Base-by-base conservation (phyloP, 2,329 filamentous ascomycete species). In the Sordariomycetes sp. region DNA sequence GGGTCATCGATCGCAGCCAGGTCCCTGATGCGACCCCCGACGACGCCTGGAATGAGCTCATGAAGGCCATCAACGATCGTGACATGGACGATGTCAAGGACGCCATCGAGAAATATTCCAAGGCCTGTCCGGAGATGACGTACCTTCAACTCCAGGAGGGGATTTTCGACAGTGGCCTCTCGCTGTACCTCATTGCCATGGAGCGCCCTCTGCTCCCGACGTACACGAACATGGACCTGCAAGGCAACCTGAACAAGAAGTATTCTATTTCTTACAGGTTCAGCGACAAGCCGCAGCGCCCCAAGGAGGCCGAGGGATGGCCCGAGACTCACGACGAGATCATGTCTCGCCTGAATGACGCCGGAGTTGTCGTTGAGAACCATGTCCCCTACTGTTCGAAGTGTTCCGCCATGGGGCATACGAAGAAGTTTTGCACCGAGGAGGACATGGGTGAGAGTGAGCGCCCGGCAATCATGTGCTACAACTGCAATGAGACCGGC, bases 171-270 rank as follows among this genome's bases (percentile, higher is more conserved):
- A 72, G 81, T 50, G 67, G 73, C 0, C 75, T 87, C 60, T 70
- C 70, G 3, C 70, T 87, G 16, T 86, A 78, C 70, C 71, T 90
- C 57, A 86, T 89, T 62, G 82, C 82, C 6, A 69, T 81, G 6
- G 80, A 88, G 73, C 79, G 81, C 62, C 71, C 79, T 37, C 68
- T 76, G 6, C 69, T 87, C 34, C 67, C 76, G 0, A 66, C 71
- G 1, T 79, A 85, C 63, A 88, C 83, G 60, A 86, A 87, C 70
- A 87, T 89, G 81, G 85, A 89, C 62, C 72, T 89, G 1, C 85
- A 89, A 65, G 87, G 87, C 5, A 81, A 87, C 61, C 72, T 86
- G 22, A 79, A 79, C 59, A 84, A 83, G 69, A 84, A 83, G 66
- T 89, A 79, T 64, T 79, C 79, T 1, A 74, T 89, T 55, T 81